Percentiles rank a stretch among this genome's conserved stretches.
Evolutionary conservation across 805 yeast species (phyloP).

Genomic region (Saturnispora diversa): DNA sequence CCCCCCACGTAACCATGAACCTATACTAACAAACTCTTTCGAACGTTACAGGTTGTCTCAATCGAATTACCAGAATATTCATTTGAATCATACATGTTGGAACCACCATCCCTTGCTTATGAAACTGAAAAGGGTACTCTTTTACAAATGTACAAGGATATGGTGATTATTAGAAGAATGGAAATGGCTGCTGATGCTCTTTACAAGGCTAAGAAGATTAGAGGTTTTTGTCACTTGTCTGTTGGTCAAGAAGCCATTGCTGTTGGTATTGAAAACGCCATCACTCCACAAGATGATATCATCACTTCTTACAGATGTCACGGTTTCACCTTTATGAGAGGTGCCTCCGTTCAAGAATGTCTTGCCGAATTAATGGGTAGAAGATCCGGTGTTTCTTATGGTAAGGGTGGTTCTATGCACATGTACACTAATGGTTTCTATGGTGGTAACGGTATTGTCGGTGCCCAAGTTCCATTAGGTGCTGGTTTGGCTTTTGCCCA

Average conservation of each 20-base stretch:
- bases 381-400: constrained; percentile 89
- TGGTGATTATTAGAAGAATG: constrained; percentile 91
- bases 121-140: constrained; percentile 74
- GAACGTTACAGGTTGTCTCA: constrained; percentile 20
- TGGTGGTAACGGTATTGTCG: constrained; percentile 99
- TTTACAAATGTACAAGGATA: constrained; percentile 91
- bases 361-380: constrained; percentile 96
- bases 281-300: constrained; percentile 73
- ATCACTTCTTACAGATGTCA: constrained; percentile 98
- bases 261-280: constrained; percentile 95
- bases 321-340: constrained; percentile 96
- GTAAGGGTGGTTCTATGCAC: constrained; percentile 99
- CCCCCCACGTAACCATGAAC: no score
- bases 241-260: constrained; percentile 99
- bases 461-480: constrained; percentile 98
- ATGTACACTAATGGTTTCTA: constrained; percentile 92
- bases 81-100: constrained; percentile 78
- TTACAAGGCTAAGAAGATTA: constrained; percentile 95
- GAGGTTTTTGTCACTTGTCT: constrained; percentile 98
- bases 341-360: constrained; percentile 82
- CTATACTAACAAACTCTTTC: constrained; percentile 16
- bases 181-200: constrained; percentile 98
- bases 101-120: constrained; percentile 60
- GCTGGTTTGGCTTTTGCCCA: constrained; percentile 98
- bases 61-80: constrained; percentile 71